Percentiles rank a stretch among this genome's conserved stretches.
phyloP scores from a whole-genome alignment of 1,284 basidiomycete genomes.

The Moesziomyces aphidis region DNA sequence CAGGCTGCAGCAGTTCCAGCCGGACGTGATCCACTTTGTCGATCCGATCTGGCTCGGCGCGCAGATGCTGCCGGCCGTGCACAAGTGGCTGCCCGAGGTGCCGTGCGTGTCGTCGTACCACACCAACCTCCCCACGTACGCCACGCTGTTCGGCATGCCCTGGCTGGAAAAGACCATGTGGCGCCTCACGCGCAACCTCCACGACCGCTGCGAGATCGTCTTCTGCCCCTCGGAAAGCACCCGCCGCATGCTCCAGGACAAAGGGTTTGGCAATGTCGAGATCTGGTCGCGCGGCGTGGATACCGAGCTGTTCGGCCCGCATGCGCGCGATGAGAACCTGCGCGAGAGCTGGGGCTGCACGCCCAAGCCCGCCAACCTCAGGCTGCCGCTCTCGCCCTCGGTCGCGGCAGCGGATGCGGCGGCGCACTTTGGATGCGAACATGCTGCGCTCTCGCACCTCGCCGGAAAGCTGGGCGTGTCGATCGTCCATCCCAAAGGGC shows the following conservation, averaged over 20 bases:
- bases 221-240: slow-evolving; percentile 73
- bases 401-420: slow-evolving; percentile 42
- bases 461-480: slow-evolving; percentile 50
- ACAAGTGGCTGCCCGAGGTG: slow-evolving; percentile 68
- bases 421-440: slow-evolving; percentile 27
- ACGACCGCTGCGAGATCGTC: slow-evolving; percentile 69
- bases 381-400: slow-evolving; percentile 62
- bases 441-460: slow-evolving; percentile 40
- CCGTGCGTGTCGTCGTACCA: slow-evolving; percentile 73
- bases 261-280: slow-evolving; percentile 71
- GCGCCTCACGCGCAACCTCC: slow-evolving; percentile 61
- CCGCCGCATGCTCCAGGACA: slow-evolving; percentile 70
- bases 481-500: slow-evolving; percentile 15
- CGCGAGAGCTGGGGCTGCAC: slow-evolving; percentile 70
- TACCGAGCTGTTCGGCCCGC: slow-evolving; percentile 61
- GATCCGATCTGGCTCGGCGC: slow-evolving; percentile 74
- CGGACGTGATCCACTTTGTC: slow-evolving; percentile 71
- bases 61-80: slow-evolving; percentile 66
- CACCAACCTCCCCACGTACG: slow-evolving; percentile 73
- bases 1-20: slow-evolving; percentile 70
- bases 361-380: slow-evolving; percentile 54
- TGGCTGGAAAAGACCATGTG: slow-evolving; percentile 71
- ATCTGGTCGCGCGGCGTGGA: slow-evolving; percentile 71
- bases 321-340: slow-evolving; percentile 69
- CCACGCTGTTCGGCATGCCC: slow-evolving; percentile 72